Evolutionary conservation across 148 eudicot genomes (phyloP).

Genomic region (Camellia sinensis): DNA sequence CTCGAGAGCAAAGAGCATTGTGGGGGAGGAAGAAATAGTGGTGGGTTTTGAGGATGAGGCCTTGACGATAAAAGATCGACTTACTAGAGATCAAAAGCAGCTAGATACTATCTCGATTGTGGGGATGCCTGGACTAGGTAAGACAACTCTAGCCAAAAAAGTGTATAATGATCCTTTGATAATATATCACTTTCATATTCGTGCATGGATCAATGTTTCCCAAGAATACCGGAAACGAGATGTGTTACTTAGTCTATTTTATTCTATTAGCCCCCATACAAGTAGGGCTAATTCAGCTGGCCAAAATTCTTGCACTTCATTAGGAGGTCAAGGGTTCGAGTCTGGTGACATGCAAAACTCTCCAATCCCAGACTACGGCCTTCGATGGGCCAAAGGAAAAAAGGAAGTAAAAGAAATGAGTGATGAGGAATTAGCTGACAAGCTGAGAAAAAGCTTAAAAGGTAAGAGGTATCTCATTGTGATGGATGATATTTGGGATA

Average conservation of each 20-base stretch:
- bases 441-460: background rate
- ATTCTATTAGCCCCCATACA: no score
- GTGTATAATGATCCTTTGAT: conserved; percentile 14
- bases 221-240: conserved; percentile 21
- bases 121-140: background rate
- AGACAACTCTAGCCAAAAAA: conserved; percentile 16
- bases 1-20: background rate
- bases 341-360: no score
- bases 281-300: no score
- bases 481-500: conserved; percentile 29
- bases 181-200: background rate
- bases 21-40: conserved; percentile 17
- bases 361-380: no score
- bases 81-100: conserved; percentile 11
- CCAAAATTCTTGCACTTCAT: no score
- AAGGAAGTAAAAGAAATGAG: background rate
- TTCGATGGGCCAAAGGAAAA: no score
- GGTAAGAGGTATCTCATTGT: background rate
- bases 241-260: conserved; percentile 7
- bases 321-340: no score
- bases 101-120: conserved; percentile 23
- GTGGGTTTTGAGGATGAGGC: conserved; percentile 23
- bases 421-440: background rate
- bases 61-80: conserved; percentile 12
- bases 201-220: conserved; percentile 25